These are phyloP conservation scores for Trichoderma harzianum DNA, from an alignment of 2,329 filamentous ascomycete species.

Conservation along the genomic window DNA sequence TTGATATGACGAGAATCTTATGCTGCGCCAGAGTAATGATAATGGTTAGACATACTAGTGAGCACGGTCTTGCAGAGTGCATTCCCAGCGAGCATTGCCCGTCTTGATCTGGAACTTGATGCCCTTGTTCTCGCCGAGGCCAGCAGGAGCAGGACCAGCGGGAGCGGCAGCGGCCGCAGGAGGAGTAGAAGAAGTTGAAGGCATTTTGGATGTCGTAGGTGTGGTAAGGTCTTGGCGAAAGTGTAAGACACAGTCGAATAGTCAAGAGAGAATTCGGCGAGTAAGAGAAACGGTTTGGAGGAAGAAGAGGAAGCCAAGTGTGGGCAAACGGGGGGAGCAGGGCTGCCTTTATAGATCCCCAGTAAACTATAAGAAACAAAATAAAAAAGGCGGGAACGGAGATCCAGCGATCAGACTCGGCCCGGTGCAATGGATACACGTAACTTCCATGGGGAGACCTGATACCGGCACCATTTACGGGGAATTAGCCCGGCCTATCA, in stretches of 20 bases:
- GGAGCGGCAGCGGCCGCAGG: slow-evolving; percentile 19
- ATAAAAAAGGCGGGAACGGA: slow-evolving; percentile 4
- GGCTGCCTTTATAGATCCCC: neutral
- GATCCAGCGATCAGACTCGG: slow-evolving; percentile 8
- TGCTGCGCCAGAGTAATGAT: neutral
- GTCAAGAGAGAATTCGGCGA: neutral
- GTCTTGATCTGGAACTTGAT: slow-evolving; percentile 48
- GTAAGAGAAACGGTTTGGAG: neutral
- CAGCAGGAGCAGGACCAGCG: slow-evolving; percentile 20
- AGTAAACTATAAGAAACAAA: neutral
- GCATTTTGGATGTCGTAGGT: slow-evolving; percentile 18
- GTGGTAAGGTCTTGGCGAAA: neutral
- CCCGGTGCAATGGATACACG: neutral
- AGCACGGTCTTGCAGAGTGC: slow-evolving; percentile 43
- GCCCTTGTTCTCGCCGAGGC: slow-evolving; percentile 37
- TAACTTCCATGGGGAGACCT: neutral
- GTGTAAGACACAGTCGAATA: neutral
- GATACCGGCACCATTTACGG: neutral
- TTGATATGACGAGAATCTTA: neutral
- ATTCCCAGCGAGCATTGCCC: slow-evolving; percentile 38
- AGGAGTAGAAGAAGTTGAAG: slow-evolving; percentile 21
- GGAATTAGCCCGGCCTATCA: neutral
- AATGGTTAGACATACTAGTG: slow-evolving; percentile 38
- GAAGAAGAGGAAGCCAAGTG: neutral
- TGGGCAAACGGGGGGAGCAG: neutral